Percentiles rank a stretch among this genome's conserved stretches.
phyloP scores from a whole-genome alignment of 2,329 filamentous ascomycete genomes.

The Arthrobotrys sinensis region DNA sequence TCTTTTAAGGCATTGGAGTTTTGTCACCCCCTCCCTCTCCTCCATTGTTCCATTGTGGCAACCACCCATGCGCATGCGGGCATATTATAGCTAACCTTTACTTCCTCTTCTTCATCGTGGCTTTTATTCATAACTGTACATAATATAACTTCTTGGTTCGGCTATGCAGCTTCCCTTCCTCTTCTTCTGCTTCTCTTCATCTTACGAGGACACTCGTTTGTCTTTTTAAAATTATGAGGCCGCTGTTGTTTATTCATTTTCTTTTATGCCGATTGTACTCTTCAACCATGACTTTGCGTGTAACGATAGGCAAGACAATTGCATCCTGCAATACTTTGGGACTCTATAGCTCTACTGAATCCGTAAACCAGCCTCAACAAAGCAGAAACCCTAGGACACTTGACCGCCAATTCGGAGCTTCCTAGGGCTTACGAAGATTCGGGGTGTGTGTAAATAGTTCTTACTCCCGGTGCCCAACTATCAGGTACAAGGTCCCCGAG shows the following conservation, averaged over 20 bases:
- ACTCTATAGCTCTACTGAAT: too few relatives aligned
- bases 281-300: slow-evolving; percentile 6
- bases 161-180: slow-evolving; percentile 9
- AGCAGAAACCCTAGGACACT: too few relatives aligned
- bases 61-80: slow-evolving; percentile 15
- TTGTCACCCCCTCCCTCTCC: neutral
- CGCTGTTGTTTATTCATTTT: slow-evolving; percentile 23
- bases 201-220: neutral
- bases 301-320: slow-evolving; percentile 27
- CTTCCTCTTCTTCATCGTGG: neutral
- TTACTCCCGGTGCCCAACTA: too few relatives aligned
- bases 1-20: slow-evolving; percentile 30
- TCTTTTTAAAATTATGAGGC: slow-evolving; percentile 18
- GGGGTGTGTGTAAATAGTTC: too few relatives aligned
- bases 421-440: too few relatives aligned
- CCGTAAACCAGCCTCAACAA: too few relatives aligned
- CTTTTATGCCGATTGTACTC: neutral
- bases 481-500: too few relatives aligned
- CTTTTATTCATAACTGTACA: slow-evolving; percentile 43
- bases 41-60: neutral
- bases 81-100: slow-evolving; percentile 53
- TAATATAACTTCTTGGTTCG: slow-evolving; percentile 52
- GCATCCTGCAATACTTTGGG: slow-evolving; percentile 5
- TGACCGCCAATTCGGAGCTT: too few relatives aligned
- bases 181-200: neutral